These are phyloP conservation scores for Fusarium coicis DNA, from an alignment of 2,329 filamentous ascomycete genomes.

Conservation along the genomic window DNA sequence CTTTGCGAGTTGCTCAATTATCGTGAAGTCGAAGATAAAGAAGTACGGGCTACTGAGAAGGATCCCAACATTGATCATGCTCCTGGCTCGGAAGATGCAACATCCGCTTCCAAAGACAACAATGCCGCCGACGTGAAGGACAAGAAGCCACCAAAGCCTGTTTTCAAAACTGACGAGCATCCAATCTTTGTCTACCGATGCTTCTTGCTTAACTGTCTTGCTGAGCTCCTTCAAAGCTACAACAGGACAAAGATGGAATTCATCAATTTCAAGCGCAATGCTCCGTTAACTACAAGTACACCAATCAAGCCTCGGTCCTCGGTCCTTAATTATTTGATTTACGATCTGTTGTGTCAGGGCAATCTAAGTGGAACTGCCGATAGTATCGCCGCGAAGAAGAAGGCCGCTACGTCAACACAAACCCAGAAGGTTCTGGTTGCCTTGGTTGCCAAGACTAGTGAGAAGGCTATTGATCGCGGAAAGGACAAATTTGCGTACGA, in stretches of 20 bases:
- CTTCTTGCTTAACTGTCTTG: constrained; percentile 91
- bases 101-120: constrained; percentile 48
- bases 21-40: constrained; percentile 90
- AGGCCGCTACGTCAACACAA: constrained; percentile 82
- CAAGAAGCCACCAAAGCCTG: constrained; percentile 74
- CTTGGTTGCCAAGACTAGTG: constrained; percentile 86
- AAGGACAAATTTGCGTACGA: constrained; percentile 73
- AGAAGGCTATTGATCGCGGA: constrained; percentile 70
- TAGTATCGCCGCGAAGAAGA: constrained; percentile 83
- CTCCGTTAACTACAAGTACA: constrained; percentile 83
- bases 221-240: constrained; percentile 91
- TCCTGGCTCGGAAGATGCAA: constrained; percentile 40
- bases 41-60: constrained; percentile 59
- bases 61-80: constrained; percentile 53
- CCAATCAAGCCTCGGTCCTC: constrained; percentile 94
- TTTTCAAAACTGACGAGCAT: constrained; percentile 92
- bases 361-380: constrained; percentile 76
- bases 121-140: constrained; percentile 57
- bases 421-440: constrained; percentile 89
- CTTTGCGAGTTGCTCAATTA: constrained; percentile 93
- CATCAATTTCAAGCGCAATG: constrained; percentile 97
- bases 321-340: constrained; percentile 92
- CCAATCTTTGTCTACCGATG: constrained; percentile 97
- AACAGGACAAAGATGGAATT: constrained; percentile 97
- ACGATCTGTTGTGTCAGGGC: constrained; percentile 74